phyloP scores from a whole-genome alignment of 495 filamentous ascomycete species.

The Articulospora tetracladia region DNA sequence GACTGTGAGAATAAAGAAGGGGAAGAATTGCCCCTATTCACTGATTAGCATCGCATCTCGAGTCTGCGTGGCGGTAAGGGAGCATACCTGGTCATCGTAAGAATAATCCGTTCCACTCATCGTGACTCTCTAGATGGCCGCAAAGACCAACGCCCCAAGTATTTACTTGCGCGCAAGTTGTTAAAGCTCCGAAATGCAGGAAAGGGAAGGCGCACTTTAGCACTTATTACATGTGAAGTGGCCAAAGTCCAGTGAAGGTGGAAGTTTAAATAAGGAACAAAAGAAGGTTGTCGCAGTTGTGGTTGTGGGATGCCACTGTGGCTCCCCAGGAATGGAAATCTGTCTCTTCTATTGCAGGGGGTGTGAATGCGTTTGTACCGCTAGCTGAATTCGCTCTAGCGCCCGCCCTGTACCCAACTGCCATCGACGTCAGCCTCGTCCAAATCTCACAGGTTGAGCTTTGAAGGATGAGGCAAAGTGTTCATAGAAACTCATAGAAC shows the following conservation, averaged over 20 bases:
- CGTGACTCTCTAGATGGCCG: slow-evolving; percentile 22
- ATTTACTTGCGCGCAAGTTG: slow-evolving; percentile 18
- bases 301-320: slow-evolving; percentile 12
- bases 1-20: slow-evolving; percentile 94
- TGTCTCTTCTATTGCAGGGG: slow-evolving; percentile 8
- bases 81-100: slow-evolving; percentile 83
- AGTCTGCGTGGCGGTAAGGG: not conserved
- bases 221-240: not conserved
- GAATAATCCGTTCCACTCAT: slow-evolving; percentile 71
- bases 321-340: slow-evolving; percentile 9
- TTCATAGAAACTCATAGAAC: no score
- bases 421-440: no score
- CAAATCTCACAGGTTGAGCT: no score
- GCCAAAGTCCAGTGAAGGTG: not conserved
- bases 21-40: slow-evolving; percentile 89
- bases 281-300: not conserved
- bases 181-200: not conserved
- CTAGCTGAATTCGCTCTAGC: not conserved
- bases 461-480: no score
- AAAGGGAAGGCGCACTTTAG: not conserved
- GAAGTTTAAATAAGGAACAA: slow-evolving; percentile 10
- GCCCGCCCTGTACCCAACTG: not conserved
- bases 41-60: slow-evolving; percentile 2
- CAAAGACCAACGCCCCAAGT: slow-evolving; percentile 4
- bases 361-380: not conserved